phyloP scores from a whole-genome alignment of 495 filamentous ascomycete species.

The Penicillium verhagenii region DNA sequence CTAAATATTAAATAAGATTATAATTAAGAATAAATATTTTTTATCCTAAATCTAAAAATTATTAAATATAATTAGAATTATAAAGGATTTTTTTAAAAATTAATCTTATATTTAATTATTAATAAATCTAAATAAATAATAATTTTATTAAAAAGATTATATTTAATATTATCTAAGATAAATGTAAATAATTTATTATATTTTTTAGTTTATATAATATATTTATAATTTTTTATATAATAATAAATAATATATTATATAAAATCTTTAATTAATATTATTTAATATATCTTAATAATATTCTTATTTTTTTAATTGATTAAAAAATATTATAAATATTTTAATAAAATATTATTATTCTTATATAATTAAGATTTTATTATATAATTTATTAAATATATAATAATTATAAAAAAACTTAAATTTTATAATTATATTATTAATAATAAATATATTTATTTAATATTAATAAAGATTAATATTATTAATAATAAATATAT shows the following conservation, averaged over 20 bases:
- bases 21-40: too few species aligned
- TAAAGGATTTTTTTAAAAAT: too few species aligned
- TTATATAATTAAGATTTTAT: background rate
- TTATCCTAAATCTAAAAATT: too few species aligned
- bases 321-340: background rate
- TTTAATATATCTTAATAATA: too few species aligned
- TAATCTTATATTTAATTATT: background rate
- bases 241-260: background rate
- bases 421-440: background rate
- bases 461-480: background rate
- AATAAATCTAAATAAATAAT: background rate
- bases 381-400: background rate
- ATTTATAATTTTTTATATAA: background rate
- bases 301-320: background rate
- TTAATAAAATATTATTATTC: background rate
- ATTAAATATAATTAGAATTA: too few species aligned
- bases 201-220: background rate
- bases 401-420: background rate
- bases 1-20: too few species aligned
- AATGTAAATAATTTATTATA: background rate
- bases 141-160: background rate
- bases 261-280: background rate
- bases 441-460: background rate
- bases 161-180: too few species aligned
- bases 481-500: background rate